A percentile compares a stretch with the other conserved stretches of the same genome.
Evolutionary conservation across 148 eudicot genomes (phyloP).

Genomic region (Agrostemma githago): DNA sequence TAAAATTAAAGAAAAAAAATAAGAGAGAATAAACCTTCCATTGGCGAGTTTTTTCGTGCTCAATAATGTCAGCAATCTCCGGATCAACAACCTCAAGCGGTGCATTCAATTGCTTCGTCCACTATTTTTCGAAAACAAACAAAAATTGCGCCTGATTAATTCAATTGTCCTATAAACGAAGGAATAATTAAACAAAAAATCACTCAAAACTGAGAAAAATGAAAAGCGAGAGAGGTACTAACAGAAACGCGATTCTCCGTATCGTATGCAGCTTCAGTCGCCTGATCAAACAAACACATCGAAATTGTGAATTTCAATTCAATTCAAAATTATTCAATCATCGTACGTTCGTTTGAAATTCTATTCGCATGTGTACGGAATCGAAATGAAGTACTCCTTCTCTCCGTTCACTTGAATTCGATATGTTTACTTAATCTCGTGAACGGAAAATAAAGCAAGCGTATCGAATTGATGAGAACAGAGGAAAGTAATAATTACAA

Average conservation of each 20-base stretch:
- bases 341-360: too few relatives aligned
- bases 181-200: neutral
- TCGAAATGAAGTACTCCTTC: neutral
- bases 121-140: conserved; percentile 34
- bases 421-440: neutral
- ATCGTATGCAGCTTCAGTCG: conserved; percentile 78
- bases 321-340: neutral
- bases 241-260: conserved; percentile 78
- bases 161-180: neutral
- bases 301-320: neutral
- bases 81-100: conserved; percentile 88
- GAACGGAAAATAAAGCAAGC: neutral
- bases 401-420: too few relatives aligned
- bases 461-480: neutral
- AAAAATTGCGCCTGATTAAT: neutral
- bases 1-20: neutral
- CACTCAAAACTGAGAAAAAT: neutral
- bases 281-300: conserved; percentile 27
- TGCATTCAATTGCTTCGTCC: conserved; percentile 97
- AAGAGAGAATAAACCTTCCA: conserved; percentile 61
- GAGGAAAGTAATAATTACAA: too few relatives aligned
- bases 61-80: conserved; percentile 88
- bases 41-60: conserved; percentile 89
- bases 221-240: conserved; percentile 18
- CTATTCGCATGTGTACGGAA: too few relatives aligned